Conservation (phyloP, 176 grass and related monocot genomes). For the Rhynchospora pubera region DNA sequence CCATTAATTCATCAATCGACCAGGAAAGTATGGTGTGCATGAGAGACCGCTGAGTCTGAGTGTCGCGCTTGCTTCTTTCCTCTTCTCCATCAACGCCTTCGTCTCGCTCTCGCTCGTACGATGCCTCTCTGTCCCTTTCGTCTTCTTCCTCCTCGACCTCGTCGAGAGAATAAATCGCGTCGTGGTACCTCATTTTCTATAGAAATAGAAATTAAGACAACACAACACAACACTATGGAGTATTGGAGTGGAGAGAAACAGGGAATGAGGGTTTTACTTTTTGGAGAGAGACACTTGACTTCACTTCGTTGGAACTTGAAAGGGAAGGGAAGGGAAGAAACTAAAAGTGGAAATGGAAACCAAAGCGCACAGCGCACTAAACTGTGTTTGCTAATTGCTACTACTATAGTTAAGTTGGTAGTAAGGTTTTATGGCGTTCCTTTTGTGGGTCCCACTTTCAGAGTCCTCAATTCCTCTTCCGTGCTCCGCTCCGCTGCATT, state of each 20-base stretch:
- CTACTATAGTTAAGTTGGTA: no score
- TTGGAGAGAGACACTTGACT: background rate
- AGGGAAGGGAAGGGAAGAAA: no score
- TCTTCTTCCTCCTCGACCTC: no score
- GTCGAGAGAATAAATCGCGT: background rate
- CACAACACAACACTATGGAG: no score
- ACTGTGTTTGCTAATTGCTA: no score
- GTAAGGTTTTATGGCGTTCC: background rate
- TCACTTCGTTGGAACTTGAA: no score
- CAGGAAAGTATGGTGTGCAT: constrained; percentile 54
- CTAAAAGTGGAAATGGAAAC: no score
- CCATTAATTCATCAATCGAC: constrained; percentile 53
- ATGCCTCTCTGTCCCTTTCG: constrained; percentile 12
- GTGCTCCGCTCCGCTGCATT: background rate
- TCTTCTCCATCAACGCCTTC: constrained; percentile 17
- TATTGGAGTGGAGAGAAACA: background rate
- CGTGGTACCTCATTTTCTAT: background rate
- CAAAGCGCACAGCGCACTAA: no score
- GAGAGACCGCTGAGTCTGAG: constrained; percentile 25
- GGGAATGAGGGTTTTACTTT: background rate
- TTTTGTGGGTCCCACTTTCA: background rate
- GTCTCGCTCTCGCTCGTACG: background rate
- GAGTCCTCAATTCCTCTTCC: background rate
- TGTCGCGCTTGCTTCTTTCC: background rate
- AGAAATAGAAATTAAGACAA: background rate